These are phyloP conservation scores for Aspergillus japonicus DNA, from an alignment of 2,329 filamentous ascomycete genomes.

Conservation along the genomic window DNA sequence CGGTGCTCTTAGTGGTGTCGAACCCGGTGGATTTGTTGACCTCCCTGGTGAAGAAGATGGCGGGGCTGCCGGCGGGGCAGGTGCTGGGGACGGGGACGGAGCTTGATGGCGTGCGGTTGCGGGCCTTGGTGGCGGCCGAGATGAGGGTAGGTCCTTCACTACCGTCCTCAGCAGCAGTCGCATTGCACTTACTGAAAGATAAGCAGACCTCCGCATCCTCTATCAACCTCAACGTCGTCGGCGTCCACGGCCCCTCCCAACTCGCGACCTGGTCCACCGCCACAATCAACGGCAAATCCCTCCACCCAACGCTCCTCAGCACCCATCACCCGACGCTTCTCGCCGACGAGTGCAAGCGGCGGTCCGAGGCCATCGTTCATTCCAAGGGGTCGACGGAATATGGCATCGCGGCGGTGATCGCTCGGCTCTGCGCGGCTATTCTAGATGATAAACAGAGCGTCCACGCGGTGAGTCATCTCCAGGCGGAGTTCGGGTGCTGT, in stretches of 20 bases:
- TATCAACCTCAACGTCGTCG: too few relatives aligned
- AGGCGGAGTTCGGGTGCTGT: constrained; percentile 49
- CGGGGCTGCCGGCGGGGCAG: constrained; percentile 49
- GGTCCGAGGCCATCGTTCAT: constrained; percentile 49
- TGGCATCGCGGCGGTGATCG: constrained; percentile 51
- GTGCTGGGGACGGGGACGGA: constrained; percentile 56
- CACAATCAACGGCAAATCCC: too few relatives aligned
- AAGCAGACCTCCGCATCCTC: too few relatives aligned
- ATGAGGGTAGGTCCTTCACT: neutral
- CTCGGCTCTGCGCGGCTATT: constrained; percentile 52
- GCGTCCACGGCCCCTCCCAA: too few relatives aligned
- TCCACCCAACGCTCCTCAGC: too few relatives aligned
- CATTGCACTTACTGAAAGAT: too few relatives aligned
- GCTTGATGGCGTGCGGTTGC: constrained; percentile 53
- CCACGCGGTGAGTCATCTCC: constrained; percentile 51
- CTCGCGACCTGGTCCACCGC: too few relatives aligned
- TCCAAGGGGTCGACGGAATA: constrained; percentile 53
- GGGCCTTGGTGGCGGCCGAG: constrained; percentile 39
- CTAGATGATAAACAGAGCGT: constrained; percentile 50
- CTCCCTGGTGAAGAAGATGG: constrained; percentile 49
- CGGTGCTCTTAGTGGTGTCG: constrained; percentile 53
- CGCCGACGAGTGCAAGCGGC: constrained; percentile 45
- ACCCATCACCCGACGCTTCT: too few relatives aligned
- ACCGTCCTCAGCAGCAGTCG: too few relatives aligned
- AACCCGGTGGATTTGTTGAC: constrained; percentile 59